Evolutionary conservation across 208 protist genomes (phyloP).

Genomic region (Leishmania aethiopica): DNA sequence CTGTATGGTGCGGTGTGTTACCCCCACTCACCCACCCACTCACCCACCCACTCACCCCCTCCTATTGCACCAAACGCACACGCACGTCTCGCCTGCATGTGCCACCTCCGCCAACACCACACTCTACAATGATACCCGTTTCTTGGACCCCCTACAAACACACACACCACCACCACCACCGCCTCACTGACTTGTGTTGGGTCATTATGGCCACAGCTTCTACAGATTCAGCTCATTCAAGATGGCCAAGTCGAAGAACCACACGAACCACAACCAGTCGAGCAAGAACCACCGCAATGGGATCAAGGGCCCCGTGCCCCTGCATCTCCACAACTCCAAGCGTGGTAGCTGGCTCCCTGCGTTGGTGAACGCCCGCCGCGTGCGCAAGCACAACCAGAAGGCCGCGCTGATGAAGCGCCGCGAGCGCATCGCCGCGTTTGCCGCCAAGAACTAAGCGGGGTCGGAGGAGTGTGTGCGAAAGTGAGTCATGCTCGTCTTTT

Average conservation of each 20-base stretch:
- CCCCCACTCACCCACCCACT: background rate
- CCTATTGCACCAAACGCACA: background rate
- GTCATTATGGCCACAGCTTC: background rate
- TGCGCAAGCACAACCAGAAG: conserved; percentile 92
- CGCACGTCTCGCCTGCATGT: background rate
- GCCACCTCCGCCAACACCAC: background rate
- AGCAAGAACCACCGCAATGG: conserved; percentile 93
- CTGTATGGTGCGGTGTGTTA: background rate
- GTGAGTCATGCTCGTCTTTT: background rate
- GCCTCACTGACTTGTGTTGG: background rate
- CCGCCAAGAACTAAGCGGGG: conserved; percentile 37
- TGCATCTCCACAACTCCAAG: conserved; percentile 80
- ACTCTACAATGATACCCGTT: background rate
- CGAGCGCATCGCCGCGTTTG: conserved; percentile 68
- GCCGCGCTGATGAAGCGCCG: conserved; percentile 71
- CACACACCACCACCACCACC: background rate
- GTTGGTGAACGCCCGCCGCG: conserved; percentile 80
- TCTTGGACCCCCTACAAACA: background rate
- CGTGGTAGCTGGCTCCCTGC: conserved; percentile 82
- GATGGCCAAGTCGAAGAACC: conserved; percentile 95
- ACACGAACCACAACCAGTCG: conserved; percentile 95
- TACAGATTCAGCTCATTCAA: conserved; percentile 16
- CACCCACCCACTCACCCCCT: background rate
- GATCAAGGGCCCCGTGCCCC: conserved; percentile 72
- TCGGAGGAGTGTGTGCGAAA: background rate